phyloP scores from a whole-genome alignment of 225 moss, liverwort and hornwort genomes.

The Asterella californica region DNA sequence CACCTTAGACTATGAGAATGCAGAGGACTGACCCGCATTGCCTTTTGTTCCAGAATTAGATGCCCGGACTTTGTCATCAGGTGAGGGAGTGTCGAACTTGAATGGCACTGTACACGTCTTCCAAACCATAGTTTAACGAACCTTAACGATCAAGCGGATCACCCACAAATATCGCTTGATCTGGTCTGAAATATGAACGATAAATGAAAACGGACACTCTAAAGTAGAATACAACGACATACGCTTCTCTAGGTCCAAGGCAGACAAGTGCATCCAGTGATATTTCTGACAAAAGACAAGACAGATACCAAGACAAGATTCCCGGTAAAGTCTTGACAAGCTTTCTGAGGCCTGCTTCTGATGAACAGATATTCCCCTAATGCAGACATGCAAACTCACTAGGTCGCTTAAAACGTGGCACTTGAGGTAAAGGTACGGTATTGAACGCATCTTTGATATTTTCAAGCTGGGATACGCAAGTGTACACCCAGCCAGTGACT shows the following conservation, averaged over 20 bases:
- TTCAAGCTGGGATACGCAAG: background rate
- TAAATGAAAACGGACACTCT: background rate
- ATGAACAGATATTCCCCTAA: too few species aligned
- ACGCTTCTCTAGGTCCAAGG: background rate
- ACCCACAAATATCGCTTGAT: slow-evolving; percentile 13
- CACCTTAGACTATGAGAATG: slow-evolving; percentile 4
- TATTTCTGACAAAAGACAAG: background rate
- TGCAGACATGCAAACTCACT: too few species aligned
- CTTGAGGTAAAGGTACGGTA: too few species aligned
- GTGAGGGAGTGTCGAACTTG: slow-evolving; percentile 83
- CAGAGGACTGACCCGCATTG: slow-evolving; percentile 31
- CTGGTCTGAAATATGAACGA: background rate
- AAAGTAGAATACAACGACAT: background rate
- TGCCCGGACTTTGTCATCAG: slow-evolving; percentile 71
- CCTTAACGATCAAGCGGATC: slow-evolving; percentile 25
- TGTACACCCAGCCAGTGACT: background rate
- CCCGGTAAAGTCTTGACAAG: background rate
- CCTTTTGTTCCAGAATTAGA: slow-evolving; percentile 56
- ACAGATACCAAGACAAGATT: too few species aligned
- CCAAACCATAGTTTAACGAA: too few species aligned
- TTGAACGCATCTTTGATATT: background rate
- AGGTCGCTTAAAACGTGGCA: too few species aligned
- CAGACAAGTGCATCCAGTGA: background rate
- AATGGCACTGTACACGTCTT: slow-evolving; percentile 63
- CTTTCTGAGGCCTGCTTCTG: too few species aligned